These are phyloP conservation scores for Suillus clintonianus DNA, from an alignment of 768 basidiomycete genomes.

Conservation along the genomic window DNA sequence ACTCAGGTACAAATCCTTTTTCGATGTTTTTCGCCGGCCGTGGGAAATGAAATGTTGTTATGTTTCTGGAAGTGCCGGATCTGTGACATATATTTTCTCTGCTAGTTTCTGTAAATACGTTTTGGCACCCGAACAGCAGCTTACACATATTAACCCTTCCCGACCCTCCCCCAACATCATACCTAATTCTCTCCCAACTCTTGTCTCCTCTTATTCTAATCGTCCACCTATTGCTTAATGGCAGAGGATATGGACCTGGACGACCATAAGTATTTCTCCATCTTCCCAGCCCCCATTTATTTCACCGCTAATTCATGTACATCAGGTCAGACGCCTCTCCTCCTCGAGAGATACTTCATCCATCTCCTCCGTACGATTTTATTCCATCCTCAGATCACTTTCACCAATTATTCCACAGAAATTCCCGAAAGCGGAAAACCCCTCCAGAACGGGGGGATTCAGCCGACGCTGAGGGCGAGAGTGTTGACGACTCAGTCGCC, in stretches of 20 bases:
- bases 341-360: slow-evolving; percentile 15
- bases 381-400: slow-evolving; percentile 19
- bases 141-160: slow-evolving; percentile 35
- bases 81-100: slow-evolving; percentile 42
- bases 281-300: slow-evolving; percentile 10
- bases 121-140: slow-evolving; percentile 36
- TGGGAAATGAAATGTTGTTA: slow-evolving; percentile 39
- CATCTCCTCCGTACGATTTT: slow-evolving; percentile 19
- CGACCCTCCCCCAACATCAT: slow-evolving; percentile 19
- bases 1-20: slow-evolving; percentile 25
- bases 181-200: slow-evolving; percentile 9
- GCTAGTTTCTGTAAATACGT: slow-evolving; percentile 39
- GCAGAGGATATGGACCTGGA: slow-evolving; percentile 20
- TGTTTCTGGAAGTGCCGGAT: slow-evolving; percentile 41
- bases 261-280: slow-evolving; percentile 19
- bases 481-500: slow-evolving; percentile 11
- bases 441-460: slow-evolving; percentile 27
- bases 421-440: slow-evolving; percentile 43
- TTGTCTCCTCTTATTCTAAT: slow-evolving; percentile 5
- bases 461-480: slow-evolving; percentile 14
- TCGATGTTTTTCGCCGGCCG: slow-evolving; percentile 36
- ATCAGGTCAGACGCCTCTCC: slow-evolving; percentile 14
- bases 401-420: slow-evolving; percentile 18
- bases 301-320: slow-evolving; percentile 12
- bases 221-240: slow-evolving; percentile 4